A percentile compares a stretch with the other conserved stretches of the same genome.
phyloP scores from a whole-genome alignment of 2,329 filamentous ascomycete genomes.

The Metarhizium robertsii region DNA sequence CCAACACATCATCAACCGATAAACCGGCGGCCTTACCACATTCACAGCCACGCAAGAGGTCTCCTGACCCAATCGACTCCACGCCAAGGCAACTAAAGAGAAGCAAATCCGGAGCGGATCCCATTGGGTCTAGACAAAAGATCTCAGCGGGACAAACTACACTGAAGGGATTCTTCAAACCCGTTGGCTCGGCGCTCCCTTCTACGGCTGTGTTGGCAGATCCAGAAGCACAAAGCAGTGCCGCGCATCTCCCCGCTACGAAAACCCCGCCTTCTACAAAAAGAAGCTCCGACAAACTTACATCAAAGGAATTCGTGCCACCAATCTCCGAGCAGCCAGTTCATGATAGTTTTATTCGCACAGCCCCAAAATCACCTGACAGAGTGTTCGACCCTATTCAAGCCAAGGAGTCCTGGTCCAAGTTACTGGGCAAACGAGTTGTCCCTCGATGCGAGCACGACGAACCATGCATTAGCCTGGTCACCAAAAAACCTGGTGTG shows the following conservation, averaged over 20 bases:
- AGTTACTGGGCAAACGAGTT: slow-evolving; percentile 65
- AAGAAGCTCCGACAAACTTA: background rate
- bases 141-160: slow-evolving; percentile 38
- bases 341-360: background rate
- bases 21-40: background rate
- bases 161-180: slow-evolving; percentile 72
- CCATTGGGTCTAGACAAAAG: slow-evolving; percentile 22
- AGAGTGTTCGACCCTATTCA: slow-evolving; percentile 58
- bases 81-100: slow-evolving; percentile 13
- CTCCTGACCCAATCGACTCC: background rate
- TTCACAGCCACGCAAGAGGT: slow-evolving; percentile 1
- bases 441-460: slow-evolving; percentile 78
- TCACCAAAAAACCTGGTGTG: slow-evolving; percentile 81
- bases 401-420: slow-evolving; percentile 76
- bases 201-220: background rate
- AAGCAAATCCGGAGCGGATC: slow-evolving; percentile 13
- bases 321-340: background rate
- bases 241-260: background rate
- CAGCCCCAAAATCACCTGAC: slow-evolving; percentile 15
- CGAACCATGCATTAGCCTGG: slow-evolving; percentile 74
- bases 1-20: background rate
- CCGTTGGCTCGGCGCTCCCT: slow-evolving; percentile 19
- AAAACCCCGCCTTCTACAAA: background rate
- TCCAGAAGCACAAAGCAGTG: background rate
- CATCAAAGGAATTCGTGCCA: background rate